Base-by-base conservation (phyloP, 805 yeast genomes). In the Pichia cabralensis region DNA sequence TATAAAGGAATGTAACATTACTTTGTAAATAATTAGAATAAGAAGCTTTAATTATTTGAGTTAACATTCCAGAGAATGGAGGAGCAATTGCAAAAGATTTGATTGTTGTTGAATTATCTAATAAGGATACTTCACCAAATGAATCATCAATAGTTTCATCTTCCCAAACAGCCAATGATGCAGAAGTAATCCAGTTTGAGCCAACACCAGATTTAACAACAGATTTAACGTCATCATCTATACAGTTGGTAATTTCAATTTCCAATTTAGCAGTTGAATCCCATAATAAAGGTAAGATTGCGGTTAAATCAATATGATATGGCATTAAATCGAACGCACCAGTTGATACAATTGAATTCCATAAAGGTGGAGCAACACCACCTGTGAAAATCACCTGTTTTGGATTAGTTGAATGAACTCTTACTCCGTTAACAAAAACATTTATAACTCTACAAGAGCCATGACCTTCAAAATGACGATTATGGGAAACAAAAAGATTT, bases 381-480 rank as follows among this genome's bases (percentile, higher is more conserved):
- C 95, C 95, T 1, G 94, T 75, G 58, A 67, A 85, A 12, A 85
- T 68, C 7, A 76, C 71, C 2, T 89, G 88, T 44, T 71, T 74
- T 3, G 95, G 94, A 18, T 75, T 61, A 20, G 69, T 69, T 3
- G 75, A 60, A 2, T 78, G 78, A 7, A 83, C 69, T 33, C 79
- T 65, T 18, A 63, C 45, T 21, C 71, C 83, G 44, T 76, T 67
- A 30, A 79, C 58, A 42, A 62, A 77, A 5, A 81, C 73, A 44
- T 78, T 74, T 12, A 82, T 62, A 18, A 74, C 61, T 37, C 95
- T 67, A 31, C 76, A 63, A 1, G 94, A 88, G 0, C 92, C 92
- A 50, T 75, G 79, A 6, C 81, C 81, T 10, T 55, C 49, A 13
- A 70, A 60, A 5, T 47, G 48, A 31, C 62, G 66, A 2, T 71